These are phyloP conservation scores for Mollisia scopiformis DNA, from an alignment of 2,329 filamentous ascomycete species.

Conservation along the genomic window DNA sequence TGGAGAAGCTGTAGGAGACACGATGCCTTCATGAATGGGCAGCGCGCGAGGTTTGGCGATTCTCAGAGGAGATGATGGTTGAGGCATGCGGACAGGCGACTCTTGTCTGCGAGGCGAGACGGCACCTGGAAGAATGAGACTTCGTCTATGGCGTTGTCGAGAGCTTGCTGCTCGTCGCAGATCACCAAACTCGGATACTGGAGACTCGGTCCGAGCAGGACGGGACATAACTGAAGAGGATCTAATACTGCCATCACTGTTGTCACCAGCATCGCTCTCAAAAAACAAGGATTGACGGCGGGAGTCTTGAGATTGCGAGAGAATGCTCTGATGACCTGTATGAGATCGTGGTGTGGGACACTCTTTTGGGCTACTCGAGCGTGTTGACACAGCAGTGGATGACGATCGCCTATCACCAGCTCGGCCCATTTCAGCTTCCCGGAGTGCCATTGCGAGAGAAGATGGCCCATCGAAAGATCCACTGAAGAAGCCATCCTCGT, in stretches of 20 bases:
- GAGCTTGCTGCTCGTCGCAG: slow-evolving; percentile 77
- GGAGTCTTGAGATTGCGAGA: slow-evolving; percentile 62
- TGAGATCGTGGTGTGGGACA: slow-evolving; percentile 90
- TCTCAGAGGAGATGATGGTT: slow-evolving; percentile 83
- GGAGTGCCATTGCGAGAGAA: slow-evolving; percentile 57
- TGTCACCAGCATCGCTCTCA: slow-evolving; percentile 76
- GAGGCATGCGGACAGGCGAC: slow-evolving; percentile 76
- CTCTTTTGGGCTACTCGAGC: slow-evolving; percentile 88
- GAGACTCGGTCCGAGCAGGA: slow-evolving; percentile 80
- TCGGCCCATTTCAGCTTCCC: slow-evolving; percentile 32
- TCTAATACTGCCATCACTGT: slow-evolving; percentile 85
- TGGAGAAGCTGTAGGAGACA: slow-evolving; percentile 88
- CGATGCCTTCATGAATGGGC: slow-evolving; percentile 65
- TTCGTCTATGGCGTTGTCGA: slow-evolving; percentile 83
- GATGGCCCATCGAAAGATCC: slow-evolving; percentile 62
- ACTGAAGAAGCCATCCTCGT: slow-evolving; percentile 55
- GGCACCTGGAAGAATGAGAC: slow-evolving; percentile 79
- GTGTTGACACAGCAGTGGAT: slow-evolving; percentile 66
- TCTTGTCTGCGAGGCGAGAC: slow-evolving; percentile 84
- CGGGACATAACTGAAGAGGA: slow-evolving; percentile 77
- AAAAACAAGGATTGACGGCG: slow-evolving; percentile 79
- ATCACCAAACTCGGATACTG: slow-evolving; percentile 81
- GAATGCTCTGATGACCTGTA: slow-evolving; percentile 59
- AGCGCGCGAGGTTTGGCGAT: slow-evolving; percentile 78
- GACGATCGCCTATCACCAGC: slow-evolving; percentile 48